Conservation (phyloP, 768 basidiomycete species). For the Trametes punicea region DNA sequence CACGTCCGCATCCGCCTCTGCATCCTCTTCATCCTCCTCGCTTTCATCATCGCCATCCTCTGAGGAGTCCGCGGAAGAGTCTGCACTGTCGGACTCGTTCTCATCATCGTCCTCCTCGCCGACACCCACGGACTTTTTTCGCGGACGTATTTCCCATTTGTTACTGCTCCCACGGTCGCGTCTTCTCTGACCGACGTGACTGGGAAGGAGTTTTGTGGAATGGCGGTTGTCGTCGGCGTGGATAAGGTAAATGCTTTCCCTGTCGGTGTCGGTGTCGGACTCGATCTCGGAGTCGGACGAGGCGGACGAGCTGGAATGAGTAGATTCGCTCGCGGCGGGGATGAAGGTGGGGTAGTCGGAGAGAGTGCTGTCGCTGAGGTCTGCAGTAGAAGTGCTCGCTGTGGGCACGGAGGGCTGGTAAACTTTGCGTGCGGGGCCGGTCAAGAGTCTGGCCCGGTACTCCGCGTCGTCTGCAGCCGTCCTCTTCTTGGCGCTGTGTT, state of each 20-base stretch:
- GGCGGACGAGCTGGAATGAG: slow-evolving; percentile 27
- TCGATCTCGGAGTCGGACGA: slow-evolving; percentile 27
- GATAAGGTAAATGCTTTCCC: slow-evolving; percentile 10
- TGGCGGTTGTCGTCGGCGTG: slow-evolving; percentile 2
- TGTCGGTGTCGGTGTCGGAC: slow-evolving; percentile 20
- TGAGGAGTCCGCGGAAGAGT: slow-evolving; percentile 43
- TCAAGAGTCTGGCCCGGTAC: slow-evolving; percentile 37
- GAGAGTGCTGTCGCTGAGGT: slow-evolving; percentile 23
- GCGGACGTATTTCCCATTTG: slow-evolving; percentile 63
- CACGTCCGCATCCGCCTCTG: slow-evolving; percentile 29
- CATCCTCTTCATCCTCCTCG: slow-evolving; percentile 50
- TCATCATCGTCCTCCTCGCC: slow-evolving; percentile 64
- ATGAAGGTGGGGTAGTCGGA: slow-evolving; percentile 33
- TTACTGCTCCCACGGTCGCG: slow-evolving; percentile 33
- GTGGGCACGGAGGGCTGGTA: slow-evolving; percentile 9
- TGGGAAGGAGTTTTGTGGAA: slow-evolving; percentile 11
- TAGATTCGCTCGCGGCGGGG: slow-evolving; percentile 30
- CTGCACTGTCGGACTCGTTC: slow-evolving; percentile 56
- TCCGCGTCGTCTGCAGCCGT: slow-evolving; percentile 18
- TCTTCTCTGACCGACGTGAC: slow-evolving; percentile 31
- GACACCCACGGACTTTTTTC: slow-evolving; percentile 71
- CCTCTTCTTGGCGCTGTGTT: slow-evolving; percentile 27
- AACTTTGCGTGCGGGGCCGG: slow-evolving; percentile 19
- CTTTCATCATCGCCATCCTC: slow-evolving; percentile 45
- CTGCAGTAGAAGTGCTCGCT: slow-evolving; percentile 22